Percentiles rank a stretch among this genome's conserved stretches.
Evolutionary conservation across 371 early-diverging fungal genomes (phyloP).

Genomic region (Mortierella sp.): DNA sequence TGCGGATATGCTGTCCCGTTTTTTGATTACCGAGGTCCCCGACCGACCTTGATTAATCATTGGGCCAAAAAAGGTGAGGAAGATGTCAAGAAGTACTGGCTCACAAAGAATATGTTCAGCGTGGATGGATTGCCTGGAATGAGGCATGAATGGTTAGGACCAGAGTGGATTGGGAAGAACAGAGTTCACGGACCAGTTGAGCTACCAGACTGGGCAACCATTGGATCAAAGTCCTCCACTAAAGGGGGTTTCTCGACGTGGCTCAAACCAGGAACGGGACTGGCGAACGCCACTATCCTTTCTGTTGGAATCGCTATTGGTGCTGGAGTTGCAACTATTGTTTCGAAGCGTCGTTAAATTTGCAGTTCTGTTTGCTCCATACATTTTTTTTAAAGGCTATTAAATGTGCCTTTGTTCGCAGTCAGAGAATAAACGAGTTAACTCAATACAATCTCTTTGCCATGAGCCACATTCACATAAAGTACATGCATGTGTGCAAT

Average conservation of each 20-base stretch:
- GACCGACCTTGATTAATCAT: constrained; percentile 57
- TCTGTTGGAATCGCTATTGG: constrained; percentile 23
- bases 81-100: constrained; percentile 50
- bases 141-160: constrained; percentile 32
- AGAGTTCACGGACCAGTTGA: constrained; percentile 8
- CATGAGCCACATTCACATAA: no score
- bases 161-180: constrained; percentile 21
- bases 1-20: constrained; percentile 70
- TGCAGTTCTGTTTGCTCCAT: neutral
- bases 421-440: no score
- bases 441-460: no score
- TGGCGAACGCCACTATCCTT: neutral
- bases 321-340: constrained; percentile 8
- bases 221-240: neutral
- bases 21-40: constrained; percentile 59
- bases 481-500: no score
- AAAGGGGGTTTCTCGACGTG: neutral
- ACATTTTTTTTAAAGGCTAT: neutral
- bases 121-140: constrained; percentile 57
- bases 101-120: constrained; percentile 42
- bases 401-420: neutral
- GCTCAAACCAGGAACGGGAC: constrained; percentile 5
- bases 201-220: constrained; percentile 12
- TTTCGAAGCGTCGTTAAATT: neutral
- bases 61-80: constrained; percentile 36